phyloP scores from a whole-genome alignment of 2,329 filamentous ascomycete genomes.

The Hymenoscyphus scutula region DNA sequence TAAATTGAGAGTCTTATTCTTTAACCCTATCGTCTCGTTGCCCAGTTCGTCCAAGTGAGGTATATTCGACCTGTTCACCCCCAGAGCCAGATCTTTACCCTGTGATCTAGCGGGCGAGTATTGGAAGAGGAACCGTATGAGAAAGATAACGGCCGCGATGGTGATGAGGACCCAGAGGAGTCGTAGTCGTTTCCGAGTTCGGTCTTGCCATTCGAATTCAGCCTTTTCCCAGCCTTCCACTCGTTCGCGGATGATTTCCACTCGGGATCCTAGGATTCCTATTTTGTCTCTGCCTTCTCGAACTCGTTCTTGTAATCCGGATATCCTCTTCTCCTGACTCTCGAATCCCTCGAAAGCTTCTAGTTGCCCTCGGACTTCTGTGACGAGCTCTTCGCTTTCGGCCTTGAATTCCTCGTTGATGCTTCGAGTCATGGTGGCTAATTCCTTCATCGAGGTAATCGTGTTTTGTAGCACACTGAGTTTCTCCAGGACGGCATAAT shows the following conservation, averaged over 20 bases:
- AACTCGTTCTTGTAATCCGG: conserved; percentile 60
- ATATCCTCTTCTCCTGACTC: conserved; percentile 62
- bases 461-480: conserved; percentile 62
- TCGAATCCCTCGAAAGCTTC: conserved; percentile 60
- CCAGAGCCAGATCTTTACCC: conserved; percentile 15
- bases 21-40: conserved; percentile 23
- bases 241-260: conserved; percentile 60
- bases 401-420: conserved; percentile 57
- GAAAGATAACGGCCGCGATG: conserved; percentile 43
- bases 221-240: conserved; percentile 67
- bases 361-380: conserved; percentile 54
- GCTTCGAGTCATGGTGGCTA: conserved; percentile 60
- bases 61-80: conserved; percentile 22
- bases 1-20: conserved; percentile 10
- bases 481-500: conserved; percentile 71
- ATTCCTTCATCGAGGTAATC: conserved; percentile 61
- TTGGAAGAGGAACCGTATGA: conserved; percentile 44
- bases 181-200: conserved; percentile 60
- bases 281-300: conserved; percentile 58
- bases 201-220: conserved; percentile 67
- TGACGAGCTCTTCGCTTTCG: conserved; percentile 57
- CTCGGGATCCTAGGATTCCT: conserved; percentile 56
- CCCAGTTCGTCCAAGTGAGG: conserved; percentile 23
- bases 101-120: conserved; percentile 23
- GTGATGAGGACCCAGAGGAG: conserved; percentile 61